Conservation (phyloP, 2,329 filamentous ascomycete genomes). For the Talaromyces sp. region DNA sequence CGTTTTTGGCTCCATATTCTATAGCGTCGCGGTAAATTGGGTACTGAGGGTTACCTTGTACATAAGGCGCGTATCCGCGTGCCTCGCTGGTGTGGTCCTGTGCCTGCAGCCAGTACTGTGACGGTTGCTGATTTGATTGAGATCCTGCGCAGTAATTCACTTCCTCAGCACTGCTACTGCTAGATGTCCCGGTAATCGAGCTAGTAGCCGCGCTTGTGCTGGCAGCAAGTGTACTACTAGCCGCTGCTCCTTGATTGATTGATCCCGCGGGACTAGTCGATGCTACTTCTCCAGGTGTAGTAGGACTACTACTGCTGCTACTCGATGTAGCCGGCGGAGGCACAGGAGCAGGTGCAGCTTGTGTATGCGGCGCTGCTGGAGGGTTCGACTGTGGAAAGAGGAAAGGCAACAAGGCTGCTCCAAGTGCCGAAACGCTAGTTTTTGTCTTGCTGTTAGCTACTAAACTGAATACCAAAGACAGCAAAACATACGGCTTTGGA, state of each 20-base stretch:
- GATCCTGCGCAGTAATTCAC: conserved; percentile 7
- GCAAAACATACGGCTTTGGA: conserved; percentile 9
- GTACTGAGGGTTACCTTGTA: conserved; percentile 17
- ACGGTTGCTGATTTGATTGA: not conserved
- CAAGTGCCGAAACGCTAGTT: conserved; percentile 11
- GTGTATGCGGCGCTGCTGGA: not conserved
- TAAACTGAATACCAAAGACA: not conserved
- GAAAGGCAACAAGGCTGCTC: conserved; percentile 4
- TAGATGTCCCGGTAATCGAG: not conserved
- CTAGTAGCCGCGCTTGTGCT: not conserved
- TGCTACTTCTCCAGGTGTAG: not conserved
- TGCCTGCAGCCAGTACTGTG: conserved; percentile 20
- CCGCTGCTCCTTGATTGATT: not conserved
- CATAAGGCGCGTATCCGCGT: conserved; percentile 20
- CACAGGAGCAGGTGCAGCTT: not conserved
- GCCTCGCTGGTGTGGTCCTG: conserved; percentile 20
- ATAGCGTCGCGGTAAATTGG: conserved; percentile 20
- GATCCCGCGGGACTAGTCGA: not conserved
- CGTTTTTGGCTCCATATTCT: conserved; percentile 17
- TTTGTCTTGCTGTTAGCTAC: not conserved
- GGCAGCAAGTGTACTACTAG: not conserved
- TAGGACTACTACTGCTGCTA: not conserved
- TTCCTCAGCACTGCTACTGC: not conserved
- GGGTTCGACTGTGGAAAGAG: not conserved
- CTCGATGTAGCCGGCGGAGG: not conserved